Conservation (phyloP, 2,329 filamentous ascomycete genomes). For the Phaeoacremonium minimum region DNA sequence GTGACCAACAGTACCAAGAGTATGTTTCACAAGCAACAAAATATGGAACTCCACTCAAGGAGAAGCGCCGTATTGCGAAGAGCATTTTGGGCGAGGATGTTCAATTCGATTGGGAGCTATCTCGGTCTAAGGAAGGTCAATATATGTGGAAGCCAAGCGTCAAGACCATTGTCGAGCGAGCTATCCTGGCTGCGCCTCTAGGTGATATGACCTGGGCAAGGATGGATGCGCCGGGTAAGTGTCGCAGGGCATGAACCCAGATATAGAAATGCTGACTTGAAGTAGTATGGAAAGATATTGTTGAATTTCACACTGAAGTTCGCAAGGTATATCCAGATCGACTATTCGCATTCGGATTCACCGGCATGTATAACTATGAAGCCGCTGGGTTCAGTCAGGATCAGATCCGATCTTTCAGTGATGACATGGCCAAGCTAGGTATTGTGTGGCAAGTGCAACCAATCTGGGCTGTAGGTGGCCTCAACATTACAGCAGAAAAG, state of each 20-base stretch:
- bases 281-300: slow-evolving; percentile 27
- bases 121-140: slow-evolving; percentile 8
- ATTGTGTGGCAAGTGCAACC: slow-evolving; percentile 36
- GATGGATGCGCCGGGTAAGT: slow-evolving; percentile 7
- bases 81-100: slow-evolving; percentile 6
- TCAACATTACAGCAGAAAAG: slow-evolving; percentile 25
- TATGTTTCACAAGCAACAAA: slow-evolving; percentile 14
- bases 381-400: slow-evolving; percentile 26
- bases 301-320: slow-evolving; percentile 27
- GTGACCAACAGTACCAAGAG: slow-evolving; percentile 17
- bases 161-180: slow-evolving; percentile 10
- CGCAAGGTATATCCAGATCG: slow-evolving; percentile 27
- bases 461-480: slow-evolving; percentile 28
- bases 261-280: neutral
- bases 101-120: slow-evolving; percentile 11
- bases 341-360: slow-evolving; percentile 32
- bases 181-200: slow-evolving; percentile 6
- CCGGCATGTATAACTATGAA: slow-evolving; percentile 26
- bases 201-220: slow-evolving; percentile 10
- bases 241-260: neutral
- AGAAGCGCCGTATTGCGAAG: neutral
- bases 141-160: slow-evolving; percentile 11
- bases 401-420: slow-evolving; percentile 22
- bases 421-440: slow-evolving; percentile 28
- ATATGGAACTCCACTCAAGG: neutral